Percentiles rank a stretch among this genome's conserved stretches.
phyloP scores from a whole-genome alignment of 2,329 filamentous ascomycete species.

The Cordyceps javanica region DNA sequence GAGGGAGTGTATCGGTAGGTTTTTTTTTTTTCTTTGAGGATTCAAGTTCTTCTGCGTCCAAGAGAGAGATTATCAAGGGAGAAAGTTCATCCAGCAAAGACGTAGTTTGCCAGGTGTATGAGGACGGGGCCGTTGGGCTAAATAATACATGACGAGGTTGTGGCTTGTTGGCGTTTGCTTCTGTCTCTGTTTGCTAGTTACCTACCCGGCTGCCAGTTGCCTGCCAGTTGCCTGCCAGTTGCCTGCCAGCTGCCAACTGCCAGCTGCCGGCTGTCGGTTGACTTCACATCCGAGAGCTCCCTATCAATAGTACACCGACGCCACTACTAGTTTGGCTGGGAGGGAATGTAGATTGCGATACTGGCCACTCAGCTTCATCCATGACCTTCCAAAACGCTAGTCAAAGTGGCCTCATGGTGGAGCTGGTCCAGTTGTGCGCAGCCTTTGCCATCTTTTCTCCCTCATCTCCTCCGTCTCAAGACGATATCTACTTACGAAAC shows the following conservation, averaged over 20 bases:
- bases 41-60: too few species aligned
- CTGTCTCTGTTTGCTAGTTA: not conserved
- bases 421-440: not conserved
- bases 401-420: not conserved
- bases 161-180: not conserved
- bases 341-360: not conserved
- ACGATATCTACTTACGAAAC: too few species aligned
- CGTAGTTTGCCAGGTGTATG: not conserved
- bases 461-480: too few species aligned
- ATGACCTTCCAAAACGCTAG: constrained; percentile 2
- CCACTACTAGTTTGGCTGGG: not conserved
- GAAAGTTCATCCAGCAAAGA: not conserved
- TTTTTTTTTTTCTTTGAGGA: not conserved
- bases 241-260: not conserved
- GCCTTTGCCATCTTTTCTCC: not conserved
- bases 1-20: too few species aligned
- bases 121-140: not conserved
- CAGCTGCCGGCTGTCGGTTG: not conserved
- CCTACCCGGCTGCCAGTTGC: not conserved
- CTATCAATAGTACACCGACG: not conserved
- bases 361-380: not conserved
- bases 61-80: not conserved
- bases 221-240: not conserved
- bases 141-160: not conserved
- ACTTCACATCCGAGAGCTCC: not conserved